Conservation (phyloP, 192 early-diverging fungal genomes). For the Diversispora eburnea region DNA sequence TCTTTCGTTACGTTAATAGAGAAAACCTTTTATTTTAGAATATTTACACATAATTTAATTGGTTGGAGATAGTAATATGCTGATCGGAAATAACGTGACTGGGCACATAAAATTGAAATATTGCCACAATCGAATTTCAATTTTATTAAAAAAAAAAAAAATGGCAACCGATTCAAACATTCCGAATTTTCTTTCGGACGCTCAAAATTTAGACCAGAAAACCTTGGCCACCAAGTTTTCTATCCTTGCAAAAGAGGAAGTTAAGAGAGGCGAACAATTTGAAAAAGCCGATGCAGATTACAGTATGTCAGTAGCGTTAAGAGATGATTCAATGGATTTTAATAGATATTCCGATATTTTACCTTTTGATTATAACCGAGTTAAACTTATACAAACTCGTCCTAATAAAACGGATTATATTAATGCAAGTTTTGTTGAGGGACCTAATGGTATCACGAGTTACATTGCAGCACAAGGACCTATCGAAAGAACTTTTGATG, state of each 20-base stretch:
- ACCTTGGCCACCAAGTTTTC: neutral
- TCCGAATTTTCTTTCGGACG: constrained; percentile 13
- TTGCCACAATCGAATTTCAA: no score
- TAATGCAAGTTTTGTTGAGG: constrained; percentile 72
- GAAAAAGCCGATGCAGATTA: neutral
- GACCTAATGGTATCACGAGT: constrained; percentile 40
- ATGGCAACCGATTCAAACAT: neutral
- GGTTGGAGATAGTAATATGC: no score
- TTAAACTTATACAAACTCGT: constrained; percentile 14
- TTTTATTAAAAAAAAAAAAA: no score
- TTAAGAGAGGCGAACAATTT: neutral
- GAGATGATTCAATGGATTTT: neutral
- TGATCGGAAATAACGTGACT: no score
- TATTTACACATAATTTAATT: no score
- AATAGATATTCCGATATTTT: constrained; percentile 42
- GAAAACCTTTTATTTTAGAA: no score
- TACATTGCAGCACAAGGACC: constrained; percentile 93
- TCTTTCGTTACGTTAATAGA: no score
- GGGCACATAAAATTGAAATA: no score
- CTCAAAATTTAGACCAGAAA: neutral
- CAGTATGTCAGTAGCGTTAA: neutral
- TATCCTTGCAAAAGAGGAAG: neutral
- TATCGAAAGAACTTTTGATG: constrained; percentile 62
- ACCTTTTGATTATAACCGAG: constrained; percentile 32
- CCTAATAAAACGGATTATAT: constrained; percentile 64